These are phyloP conservation scores for Amphichorda felina DNA, from an alignment of 2,329 filamentous ascomycete species.

Conservation along the genomic window DNA sequence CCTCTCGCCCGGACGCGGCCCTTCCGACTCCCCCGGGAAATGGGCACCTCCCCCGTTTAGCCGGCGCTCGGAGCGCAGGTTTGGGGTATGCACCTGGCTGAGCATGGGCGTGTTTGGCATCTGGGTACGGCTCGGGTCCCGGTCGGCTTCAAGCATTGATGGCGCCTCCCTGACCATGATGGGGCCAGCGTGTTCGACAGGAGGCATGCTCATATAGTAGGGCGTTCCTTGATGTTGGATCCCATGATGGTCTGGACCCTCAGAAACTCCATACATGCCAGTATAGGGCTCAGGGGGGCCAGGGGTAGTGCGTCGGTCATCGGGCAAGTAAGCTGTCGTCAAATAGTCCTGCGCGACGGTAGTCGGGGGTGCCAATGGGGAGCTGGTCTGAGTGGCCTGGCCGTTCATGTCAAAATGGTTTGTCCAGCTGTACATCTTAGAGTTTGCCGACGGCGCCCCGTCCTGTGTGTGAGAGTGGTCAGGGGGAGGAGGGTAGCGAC, in stretches of 20 bases:
- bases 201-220: background rate
- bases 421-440: conserved; percentile 32
- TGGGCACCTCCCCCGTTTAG: too few species aligned
- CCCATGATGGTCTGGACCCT: conserved; percentile 2
- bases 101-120: background rate
- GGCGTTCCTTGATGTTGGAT: background rate
- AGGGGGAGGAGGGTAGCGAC: conserved; percentile 1
- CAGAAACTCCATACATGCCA: conserved; percentile 22
- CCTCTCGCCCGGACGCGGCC: too few species aligned
- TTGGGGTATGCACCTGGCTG: too few species aligned
- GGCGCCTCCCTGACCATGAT: background rate
- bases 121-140: background rate
- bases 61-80: too few species aligned
- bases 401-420: conserved; percentile 25
- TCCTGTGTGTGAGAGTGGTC: background rate
- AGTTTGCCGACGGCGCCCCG: conserved; percentile 11
- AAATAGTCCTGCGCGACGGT: conserved; percentile 21
- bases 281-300: conserved; percentile 23
- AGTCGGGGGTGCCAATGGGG: conserved; percentile 23
- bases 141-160: background rate
- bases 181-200: background rate
- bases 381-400: conserved; percentile 28
- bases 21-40: too few species aligned
- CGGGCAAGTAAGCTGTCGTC: conserved; percentile 24
- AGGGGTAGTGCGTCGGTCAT: conserved; percentile 23